These are phyloP conservation scores for Williopsis jadinii DNA, from an alignment of 1,139 yeast genomes.

Conservation along the genomic window DNA sequence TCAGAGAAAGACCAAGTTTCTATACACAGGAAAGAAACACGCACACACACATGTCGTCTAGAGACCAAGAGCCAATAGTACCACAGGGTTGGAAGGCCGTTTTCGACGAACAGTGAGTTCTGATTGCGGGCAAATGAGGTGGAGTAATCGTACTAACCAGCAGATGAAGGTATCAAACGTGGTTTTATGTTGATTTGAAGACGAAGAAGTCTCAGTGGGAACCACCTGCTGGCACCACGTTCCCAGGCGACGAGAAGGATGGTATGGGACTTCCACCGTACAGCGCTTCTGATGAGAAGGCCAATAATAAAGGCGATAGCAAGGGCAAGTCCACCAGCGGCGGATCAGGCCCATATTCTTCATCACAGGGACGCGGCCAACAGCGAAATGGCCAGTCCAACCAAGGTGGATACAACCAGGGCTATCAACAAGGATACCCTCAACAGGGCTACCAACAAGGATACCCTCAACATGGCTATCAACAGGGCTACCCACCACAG, in stretches of 20 bases:
- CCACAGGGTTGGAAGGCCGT: slow-evolving; percentile 87
- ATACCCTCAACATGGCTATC: slow-evolving; percentile 7
- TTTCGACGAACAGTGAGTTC: slow-evolving; percentile 52
- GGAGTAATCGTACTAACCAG: not conserved
- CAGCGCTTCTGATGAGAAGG: slow-evolving; percentile 8
- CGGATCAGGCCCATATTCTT: too few relatives aligned
- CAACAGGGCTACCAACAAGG: slow-evolving; percentile 2
- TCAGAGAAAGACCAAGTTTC: too few relatives aligned
- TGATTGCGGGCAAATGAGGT: too few relatives aligned
- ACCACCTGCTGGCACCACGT: slow-evolving; percentile 57
- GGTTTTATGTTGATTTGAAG: slow-evolving; percentile 66
- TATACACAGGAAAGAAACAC: too few relatives aligned
- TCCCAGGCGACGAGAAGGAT: slow-evolving; percentile 23
- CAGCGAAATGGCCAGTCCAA: slow-evolving; percentile 1
- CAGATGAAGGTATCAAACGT: slow-evolving; percentile 46
- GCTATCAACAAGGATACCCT: not conserved
- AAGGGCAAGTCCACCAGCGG: too few relatives aligned
- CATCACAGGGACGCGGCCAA: too few relatives aligned
- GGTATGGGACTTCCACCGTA: slow-evolving; percentile 20
- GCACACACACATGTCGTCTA: too few relatives aligned
- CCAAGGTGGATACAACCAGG: slow-evolving; percentile 6
- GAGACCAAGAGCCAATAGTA: slow-evolving; percentile 37
- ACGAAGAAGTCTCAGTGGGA: slow-evolving; percentile 92
- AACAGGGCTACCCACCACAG: slow-evolving; percentile 8
- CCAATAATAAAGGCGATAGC: slow-evolving; percentile 1